phyloP scores from a whole-genome alignment of 805 yeast species.

The Lachancea waltii region DNA sequence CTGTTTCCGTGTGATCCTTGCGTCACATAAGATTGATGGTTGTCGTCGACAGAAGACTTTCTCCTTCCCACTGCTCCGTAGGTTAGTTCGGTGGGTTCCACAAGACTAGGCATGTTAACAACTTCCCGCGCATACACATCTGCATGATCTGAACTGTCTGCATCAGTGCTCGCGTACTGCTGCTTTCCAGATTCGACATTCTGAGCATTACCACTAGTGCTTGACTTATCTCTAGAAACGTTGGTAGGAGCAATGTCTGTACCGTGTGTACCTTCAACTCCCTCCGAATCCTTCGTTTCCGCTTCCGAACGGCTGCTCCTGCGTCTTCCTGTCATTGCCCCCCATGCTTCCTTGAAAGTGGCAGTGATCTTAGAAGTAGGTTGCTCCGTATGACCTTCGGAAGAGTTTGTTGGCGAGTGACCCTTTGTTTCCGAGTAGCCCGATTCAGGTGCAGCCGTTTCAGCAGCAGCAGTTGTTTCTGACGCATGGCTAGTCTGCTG shows the following conservation, averaged over 20 bases:
- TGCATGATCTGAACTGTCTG: slow-evolving; percentile 1
- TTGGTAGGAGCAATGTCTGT: background rate
- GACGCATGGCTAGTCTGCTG: no score
- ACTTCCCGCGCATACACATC: slow-evolving; percentile 16
- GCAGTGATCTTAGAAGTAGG: slow-evolving; percentile 2
- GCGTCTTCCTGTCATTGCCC: slow-evolving; percentile 7
- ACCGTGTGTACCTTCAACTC: no score
- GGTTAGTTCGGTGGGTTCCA: slow-evolving; percentile 25
- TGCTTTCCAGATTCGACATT: background rate
- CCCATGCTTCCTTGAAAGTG: slow-evolving; percentile 7
- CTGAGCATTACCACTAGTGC: background rate
- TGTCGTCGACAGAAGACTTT: slow-evolving; percentile 3
- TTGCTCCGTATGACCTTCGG: slow-evolving; percentile 2
- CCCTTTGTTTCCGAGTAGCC: no score
- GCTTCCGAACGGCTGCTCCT: slow-evolving; percentile 3
- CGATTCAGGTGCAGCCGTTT: no score
- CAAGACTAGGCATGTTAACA: slow-evolving; percentile 25
- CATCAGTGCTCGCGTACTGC: background rate
- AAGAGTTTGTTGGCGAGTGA: background rate
- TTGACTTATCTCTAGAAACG: background rate
- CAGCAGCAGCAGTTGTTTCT: no score
- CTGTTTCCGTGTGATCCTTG: slow-evolving; percentile 5
- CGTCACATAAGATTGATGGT: background rate
- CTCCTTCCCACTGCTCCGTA: slow-evolving; percentile 19
- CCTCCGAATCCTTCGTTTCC: background rate